Evolutionary conservation across 257 asterid genomes (phyloP).

Genomic region (Rehmannia glutinosa): DNA sequence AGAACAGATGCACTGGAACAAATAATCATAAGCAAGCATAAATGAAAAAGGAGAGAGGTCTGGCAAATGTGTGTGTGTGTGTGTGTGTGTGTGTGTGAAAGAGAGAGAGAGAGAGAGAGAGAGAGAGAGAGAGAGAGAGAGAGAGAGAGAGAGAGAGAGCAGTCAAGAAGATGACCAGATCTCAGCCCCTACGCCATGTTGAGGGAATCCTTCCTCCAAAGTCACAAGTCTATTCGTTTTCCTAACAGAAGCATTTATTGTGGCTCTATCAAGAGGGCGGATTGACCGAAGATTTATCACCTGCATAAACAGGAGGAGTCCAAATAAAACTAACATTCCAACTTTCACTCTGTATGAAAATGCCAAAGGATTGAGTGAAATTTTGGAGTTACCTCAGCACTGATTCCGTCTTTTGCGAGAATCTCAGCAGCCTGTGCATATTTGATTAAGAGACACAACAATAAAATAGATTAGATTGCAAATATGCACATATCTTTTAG

Average conservation of each 20-base stretch:
- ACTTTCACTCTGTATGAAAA: slow-evolving; percentile 1
- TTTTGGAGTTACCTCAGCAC: slow-evolving; percentile 58
- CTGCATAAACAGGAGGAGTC: slow-evolving; percentile 27
- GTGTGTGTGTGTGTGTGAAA: not conserved
- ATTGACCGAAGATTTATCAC: slow-evolving; percentile 79
- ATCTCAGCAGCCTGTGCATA: slow-evolving; percentile 68
- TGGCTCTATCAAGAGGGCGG: slow-evolving; percentile 77
- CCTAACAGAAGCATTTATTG: slow-evolving; percentile 74
- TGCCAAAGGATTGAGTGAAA: not conserved
- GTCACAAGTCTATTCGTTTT: slow-evolving; percentile 83
- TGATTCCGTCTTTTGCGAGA: slow-evolving; percentile 67
- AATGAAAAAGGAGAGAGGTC: not conserved
- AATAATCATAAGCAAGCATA: not conserved
- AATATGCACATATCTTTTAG: not conserved
- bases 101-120: not conserved
- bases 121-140: not conserved
- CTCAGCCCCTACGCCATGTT: slow-evolving; percentile 90
- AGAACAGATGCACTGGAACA: slow-evolving; percentile 56
- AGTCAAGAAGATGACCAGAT: slow-evolving; percentile 50
- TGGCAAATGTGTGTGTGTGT: not conserved
- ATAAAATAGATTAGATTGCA: slow-evolving; percentile 2
- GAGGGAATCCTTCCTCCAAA: slow-evolving; percentile 82
- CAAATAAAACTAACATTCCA: slow-evolving; percentile 2
- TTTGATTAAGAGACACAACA: not conserved
- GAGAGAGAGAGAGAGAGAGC: not conserved